phyloP scores from a whole-genome alignment of 176 grass and related monocot genomes.

The Melocanna baccifera region DNA sequence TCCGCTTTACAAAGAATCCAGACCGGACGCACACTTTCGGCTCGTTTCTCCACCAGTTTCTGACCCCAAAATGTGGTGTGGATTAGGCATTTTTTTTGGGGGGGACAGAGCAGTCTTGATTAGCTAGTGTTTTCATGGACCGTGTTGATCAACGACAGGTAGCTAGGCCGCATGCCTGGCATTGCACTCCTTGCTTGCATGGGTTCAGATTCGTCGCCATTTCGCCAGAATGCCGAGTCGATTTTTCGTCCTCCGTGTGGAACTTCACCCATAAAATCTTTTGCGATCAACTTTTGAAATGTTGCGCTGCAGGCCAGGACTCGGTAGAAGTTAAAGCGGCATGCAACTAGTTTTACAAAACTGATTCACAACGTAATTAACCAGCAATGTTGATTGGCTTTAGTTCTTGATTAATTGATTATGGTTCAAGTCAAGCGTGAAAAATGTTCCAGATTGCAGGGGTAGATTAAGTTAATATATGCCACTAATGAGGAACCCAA shows the following conservation, averaged over 20 bases:
- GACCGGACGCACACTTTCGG: not conserved
- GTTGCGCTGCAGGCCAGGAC: not conserved
- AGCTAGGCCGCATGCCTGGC: not conserved
- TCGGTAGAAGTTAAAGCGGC: not conserved
- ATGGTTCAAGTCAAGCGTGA: not conserved
- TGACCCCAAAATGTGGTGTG: not conserved
- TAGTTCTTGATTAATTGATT: not conserved
- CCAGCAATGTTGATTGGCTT: not conserved
- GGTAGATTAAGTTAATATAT: not conserved
- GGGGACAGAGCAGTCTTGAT: not conserved
- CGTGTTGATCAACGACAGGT: not conserved
- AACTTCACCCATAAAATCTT: not conserved
- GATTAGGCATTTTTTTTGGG: not conserved
- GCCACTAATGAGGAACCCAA: not conserved
- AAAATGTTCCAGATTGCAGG: not conserved
- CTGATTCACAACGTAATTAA: not conserved
- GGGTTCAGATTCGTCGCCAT: not conserved
- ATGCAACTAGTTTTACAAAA: not conserved
- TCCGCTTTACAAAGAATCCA: not conserved
- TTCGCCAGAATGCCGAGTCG: not conserved
- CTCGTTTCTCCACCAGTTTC: constrained; percentile 11
- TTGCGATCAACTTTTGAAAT: not conserved
- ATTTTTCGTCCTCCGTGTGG: not conserved
- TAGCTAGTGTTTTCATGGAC: not conserved
- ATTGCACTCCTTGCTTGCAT: not conserved